Percentiles rank a stretch among this genome's conserved stretches.
These are phyloP conservation scores for Lophiostoma macrostomum DNA, from an alignment of 495 filamentous ascomycete species.

Conservation along the genomic window DNA sequence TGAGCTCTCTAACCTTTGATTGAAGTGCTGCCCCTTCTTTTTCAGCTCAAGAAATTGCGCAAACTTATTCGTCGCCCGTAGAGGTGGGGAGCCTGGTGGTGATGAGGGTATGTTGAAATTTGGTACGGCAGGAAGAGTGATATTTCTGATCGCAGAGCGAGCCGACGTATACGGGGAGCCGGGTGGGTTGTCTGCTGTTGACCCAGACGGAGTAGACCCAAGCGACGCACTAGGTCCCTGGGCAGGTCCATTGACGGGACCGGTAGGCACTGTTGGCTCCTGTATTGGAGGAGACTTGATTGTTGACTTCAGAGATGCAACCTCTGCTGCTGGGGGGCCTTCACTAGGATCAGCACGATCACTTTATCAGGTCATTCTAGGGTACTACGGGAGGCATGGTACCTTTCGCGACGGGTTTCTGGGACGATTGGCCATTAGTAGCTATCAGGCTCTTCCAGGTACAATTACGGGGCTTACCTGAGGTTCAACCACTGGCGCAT, in stretches of 20 bases:
- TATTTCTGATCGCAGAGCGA: constrained; percentile 65
- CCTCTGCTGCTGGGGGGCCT: too few species aligned
- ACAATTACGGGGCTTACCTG: constrained; percentile 15
- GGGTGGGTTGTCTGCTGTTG: constrained; percentile 40
- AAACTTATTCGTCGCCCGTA: constrained; percentile 66
- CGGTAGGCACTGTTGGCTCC: background rate
- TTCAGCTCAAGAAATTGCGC: constrained; percentile 81
- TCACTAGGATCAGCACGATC: too few species aligned
- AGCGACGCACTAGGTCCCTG: constrained; percentile 49
- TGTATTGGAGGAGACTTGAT: background rate
- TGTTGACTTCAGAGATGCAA: background rate
- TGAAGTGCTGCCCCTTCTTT: constrained; percentile 85
- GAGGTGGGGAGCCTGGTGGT: constrained; percentile 70
- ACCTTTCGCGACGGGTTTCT: constrained; percentile 1
- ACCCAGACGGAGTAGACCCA: constrained; percentile 24
- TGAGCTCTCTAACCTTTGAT: constrained; percentile 69
- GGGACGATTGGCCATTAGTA: constrained; percentile 31
- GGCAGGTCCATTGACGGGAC: constrained; percentile 6
- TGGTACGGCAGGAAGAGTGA: constrained; percentile 79
- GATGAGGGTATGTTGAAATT: constrained; percentile 81
- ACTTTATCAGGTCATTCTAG: too few species aligned
- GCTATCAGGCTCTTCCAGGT: constrained; percentile 27
- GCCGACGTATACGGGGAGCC: constrained; percentile 67
- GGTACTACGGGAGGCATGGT: too few species aligned
- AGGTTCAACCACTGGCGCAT: background rate